Evolutionary conservation across 2,329 filamentous ascomycete species (phyloP), one percentile per base, ranked within the genome.

Genomic region (Alternaria brassicae): DNA sequence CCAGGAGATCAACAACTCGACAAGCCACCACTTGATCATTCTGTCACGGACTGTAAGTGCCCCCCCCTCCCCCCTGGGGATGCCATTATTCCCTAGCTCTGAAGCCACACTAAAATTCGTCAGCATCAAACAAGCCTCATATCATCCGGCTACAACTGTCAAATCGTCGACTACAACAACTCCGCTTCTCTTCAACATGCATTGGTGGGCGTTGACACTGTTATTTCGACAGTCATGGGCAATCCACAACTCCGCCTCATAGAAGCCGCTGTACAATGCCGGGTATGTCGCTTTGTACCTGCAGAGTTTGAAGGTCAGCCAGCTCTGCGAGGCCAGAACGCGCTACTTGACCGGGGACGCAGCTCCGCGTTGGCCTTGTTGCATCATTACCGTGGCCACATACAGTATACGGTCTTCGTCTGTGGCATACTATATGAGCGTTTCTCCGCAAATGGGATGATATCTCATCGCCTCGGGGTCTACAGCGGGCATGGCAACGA

Each of bases 351-450:
- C 72, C 85, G 85, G 44, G 85, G 84, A 19, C 86, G 85, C 21
- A 79, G 80, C 10, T 80, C 81, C n/a, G 88, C 88, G 2, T 79
- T 89, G 6, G 79, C 81, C 2, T 80, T 85, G 15, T 78, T 91
- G 4, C 81, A 83, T 47, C 81, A 86, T 48, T 88, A 86, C 74
- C 78, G 80, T 2, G 77, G 82, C 58, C 78, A 81, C 42, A 90
- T 93, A 79, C 83, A 84, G 40, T 91, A 85, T 61, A 92, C 90
- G 0, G 81, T 88, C 25, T 92, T 93, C 75, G 86, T 88, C 0
- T 93, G 91, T 67, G 91, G 91, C 19, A 77, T 92, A 28, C 87
- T 93, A 64, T 93, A 92, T 81, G 90, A 93, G 72, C 82, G 89
- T 1, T 92, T 93, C 68, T 86, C 86, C 19, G 88, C 87, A 0